Evolutionary conservation across 148 eudicot species (phyloP), one percentile per base, ranked within the genome.

Genomic region (Tetragonia tetragonoides): DNA sequence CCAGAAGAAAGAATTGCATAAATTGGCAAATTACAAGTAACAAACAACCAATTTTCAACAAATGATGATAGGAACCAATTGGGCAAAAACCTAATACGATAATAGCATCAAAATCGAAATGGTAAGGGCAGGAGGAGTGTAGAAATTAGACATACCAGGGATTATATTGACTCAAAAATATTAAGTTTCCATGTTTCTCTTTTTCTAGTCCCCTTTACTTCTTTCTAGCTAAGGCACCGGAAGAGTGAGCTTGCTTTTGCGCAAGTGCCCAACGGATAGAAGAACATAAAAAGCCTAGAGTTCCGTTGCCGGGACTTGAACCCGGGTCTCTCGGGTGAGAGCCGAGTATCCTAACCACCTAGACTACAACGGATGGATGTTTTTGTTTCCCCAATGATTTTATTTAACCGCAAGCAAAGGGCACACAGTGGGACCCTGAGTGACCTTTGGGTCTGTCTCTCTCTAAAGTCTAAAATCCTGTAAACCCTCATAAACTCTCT

Each of bases 271-370:
- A 73, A 20, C 49, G 66, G 65, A 73, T 73, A 73, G 76, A 18
- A n/a, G 47, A n/a, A n/a, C n/a, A n/a, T n/a, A n/a, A n/a, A n/a
- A n/a, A n/a, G n/a, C n/a, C n/a, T n/a, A n/a, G n/a, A n/a, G n/a
- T n/a, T n/a, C n/a, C n/a, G n/a, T n/a, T n/a, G n/a, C n/a, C n/a
- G n/a, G n/a, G n/a, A n/a, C n/a, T n/a, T n/a, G n/a, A n/a, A n/a
- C n/a, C n/a, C n/a, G n/a, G n/a, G n/a, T n/a, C n/a, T n/a, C n/a
- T n/a, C n/a, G n/a, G n/a, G n/a, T n/a, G n/a, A n/a, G n/a, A n/a
- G n/a, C n/a, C n/a, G n/a, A n/a, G n/a, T n/a, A n/a, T 92, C 97
- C 94, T 90, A 77, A 92, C 94, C 97, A 88, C 67, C 97, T 92
- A 90, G 92, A 92, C 97, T 92, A 89, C 97, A 90, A 89, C 93